Percentiles rank a stretch among this genome's conserved stretches.
Evolutionary conservation across 192 early-diverging fungal species (phyloP).

Genomic region (Entomortierella beljakovae): DNA sequence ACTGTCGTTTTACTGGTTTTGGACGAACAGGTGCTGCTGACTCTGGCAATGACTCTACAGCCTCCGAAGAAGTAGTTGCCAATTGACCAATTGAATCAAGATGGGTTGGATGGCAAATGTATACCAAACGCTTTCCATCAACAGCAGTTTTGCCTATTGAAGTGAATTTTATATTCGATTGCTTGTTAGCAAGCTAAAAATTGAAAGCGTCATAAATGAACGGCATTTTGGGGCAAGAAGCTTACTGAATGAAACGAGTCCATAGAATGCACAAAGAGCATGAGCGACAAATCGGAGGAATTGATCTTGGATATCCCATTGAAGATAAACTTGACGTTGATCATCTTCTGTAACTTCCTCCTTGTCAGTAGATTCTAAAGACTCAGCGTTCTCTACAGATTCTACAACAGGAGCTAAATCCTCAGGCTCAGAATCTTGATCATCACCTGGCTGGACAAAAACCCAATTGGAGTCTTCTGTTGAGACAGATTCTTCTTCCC

Average conservation of each 20-base stretch:
- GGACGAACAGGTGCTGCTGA: conserved; percentile 1
- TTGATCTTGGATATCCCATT: conserved; percentile 60
- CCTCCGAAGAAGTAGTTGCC: not conserved
- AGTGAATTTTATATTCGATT: not conserved
- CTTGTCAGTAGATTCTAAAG: not conserved
- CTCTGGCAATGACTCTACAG: not conserved
- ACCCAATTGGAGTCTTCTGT: conserved; percentile 22
- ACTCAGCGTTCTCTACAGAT: conserved; percentile 3
- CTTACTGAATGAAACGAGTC: conserved; percentile 64
- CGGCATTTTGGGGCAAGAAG: not conserved
- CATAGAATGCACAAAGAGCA: conserved; percentile 59
- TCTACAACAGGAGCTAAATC: not conserved
- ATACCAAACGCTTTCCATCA: conserved; percentile 49
- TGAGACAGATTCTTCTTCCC: not conserved
- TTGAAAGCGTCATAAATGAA: not conserved
- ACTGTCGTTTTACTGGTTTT: conserved; percentile 23
- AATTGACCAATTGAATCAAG: conserved; percentile 35
- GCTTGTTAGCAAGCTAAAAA: not conserved
- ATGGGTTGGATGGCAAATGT: conserved; percentile 53
- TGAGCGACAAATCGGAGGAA: conserved; percentile 64
- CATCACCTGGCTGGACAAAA: conserved; percentile 8
- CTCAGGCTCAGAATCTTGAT: not conserved
- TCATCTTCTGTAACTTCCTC: conserved; percentile 8
- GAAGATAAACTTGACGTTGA: conserved; percentile 38
- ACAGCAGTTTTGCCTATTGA: conserved; percentile 42